Evolutionary conservation across 495 filamentous ascomycete genomes (phyloP).

Genomic region (Trichoderma parareesei): DNA sequence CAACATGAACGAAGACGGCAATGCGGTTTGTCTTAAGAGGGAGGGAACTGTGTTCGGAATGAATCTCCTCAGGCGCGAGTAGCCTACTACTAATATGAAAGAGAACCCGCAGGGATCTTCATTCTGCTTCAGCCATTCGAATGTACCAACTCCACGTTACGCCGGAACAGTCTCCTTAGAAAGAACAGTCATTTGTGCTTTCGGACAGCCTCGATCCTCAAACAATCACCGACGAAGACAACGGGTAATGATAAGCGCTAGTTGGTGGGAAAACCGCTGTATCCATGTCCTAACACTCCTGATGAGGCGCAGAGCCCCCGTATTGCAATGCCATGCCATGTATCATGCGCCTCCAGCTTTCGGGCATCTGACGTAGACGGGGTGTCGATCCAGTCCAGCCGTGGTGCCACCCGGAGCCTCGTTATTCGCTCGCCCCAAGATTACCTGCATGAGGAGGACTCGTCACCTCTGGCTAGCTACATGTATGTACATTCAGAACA

Average conservation of each 20-base stretch:
- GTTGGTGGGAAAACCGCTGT: background rate
- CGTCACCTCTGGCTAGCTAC: background rate
- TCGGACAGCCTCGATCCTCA: background rate
- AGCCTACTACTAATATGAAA: background rate
- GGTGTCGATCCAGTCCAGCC: background rate
- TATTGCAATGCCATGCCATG: background rate
- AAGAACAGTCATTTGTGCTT: background rate
- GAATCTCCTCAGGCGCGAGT: background rate
- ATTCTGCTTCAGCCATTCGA: background rate
- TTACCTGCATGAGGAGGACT: background rate
- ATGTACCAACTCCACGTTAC: background rate
- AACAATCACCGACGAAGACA: background rate
- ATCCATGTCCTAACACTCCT: background rate
- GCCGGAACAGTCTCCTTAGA: background rate
- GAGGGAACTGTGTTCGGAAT: background rate
- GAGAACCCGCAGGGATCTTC: background rate
- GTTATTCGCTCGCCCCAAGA: background rate
- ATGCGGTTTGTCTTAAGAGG: background rate
- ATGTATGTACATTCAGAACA: no score
- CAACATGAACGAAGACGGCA: background rate
- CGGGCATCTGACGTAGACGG: background rate
- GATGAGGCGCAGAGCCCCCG: background rate
- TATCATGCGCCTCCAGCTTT: background rate
- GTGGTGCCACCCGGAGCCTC: background rate
- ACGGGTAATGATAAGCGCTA: background rate